Conservation (phyloP, 1,284 basidiomycete genomes). For the Cerrena zonata region DNA sequence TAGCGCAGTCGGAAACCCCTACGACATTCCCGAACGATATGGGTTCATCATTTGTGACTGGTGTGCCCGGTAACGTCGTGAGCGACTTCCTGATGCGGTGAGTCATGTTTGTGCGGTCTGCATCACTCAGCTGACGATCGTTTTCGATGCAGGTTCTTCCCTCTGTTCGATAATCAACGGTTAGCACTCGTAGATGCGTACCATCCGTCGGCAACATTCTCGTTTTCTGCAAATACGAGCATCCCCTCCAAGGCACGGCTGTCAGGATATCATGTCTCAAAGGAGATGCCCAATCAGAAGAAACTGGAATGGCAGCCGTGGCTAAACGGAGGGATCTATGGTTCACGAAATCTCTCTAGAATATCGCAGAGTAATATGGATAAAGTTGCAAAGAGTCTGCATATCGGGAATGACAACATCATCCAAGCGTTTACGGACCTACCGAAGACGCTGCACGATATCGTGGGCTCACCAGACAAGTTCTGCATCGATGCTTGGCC, state of each 20-base stretch:
- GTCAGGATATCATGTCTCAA: conserved; percentile 56
- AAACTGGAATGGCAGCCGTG: conserved; percentile 73
- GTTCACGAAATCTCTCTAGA: conserved; percentile 75
- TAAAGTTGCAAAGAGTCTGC: conserved; percentile 64
- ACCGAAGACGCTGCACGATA: conserved; percentile 77
- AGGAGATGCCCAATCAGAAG: conserved; percentile 73
- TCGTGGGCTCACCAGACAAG: conserved; percentile 66
- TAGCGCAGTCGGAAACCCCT: conserved; percentile 34
- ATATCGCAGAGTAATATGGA: conserved; percentile 55
- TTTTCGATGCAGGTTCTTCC: conserved; percentile 63
- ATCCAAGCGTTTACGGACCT: conserved; percentile 59
- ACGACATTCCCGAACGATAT: conserved; percentile 71
- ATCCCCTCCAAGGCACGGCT: conserved; percentile 71
- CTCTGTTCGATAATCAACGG: conserved; percentile 76
- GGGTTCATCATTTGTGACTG: conserved; percentile 70
- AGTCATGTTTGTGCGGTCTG: conserved; percentile 19
- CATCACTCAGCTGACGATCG: background rate
- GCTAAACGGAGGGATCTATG: conserved; percentile 47
- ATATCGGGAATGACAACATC: conserved; percentile 67
- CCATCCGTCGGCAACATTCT: conserved; percentile 81
- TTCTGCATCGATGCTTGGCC: conserved; percentile 90
- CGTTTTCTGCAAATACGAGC: conserved; percentile 76
- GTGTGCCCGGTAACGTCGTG: conserved; percentile 61
- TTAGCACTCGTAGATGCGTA: conserved; percentile 69
- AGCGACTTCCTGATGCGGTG: conserved; percentile 76